Base-by-base conservation (phyloP, 208 protist genomes). In the Zelonia costaricensis region DNA sequence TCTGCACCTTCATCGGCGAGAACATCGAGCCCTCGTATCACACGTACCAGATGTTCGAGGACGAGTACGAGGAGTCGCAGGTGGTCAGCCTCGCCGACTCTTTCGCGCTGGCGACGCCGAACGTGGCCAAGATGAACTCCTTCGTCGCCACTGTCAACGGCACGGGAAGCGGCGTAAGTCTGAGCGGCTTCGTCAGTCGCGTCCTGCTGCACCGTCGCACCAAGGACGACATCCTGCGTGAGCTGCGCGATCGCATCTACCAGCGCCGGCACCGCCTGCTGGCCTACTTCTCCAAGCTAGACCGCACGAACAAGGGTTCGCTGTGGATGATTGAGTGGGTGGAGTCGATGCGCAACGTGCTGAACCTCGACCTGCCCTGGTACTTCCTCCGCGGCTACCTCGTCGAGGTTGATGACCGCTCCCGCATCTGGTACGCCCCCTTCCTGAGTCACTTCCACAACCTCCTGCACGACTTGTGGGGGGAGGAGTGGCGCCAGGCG, bases 241-340 rank as follows among this genome's bases (percentile, higher is more conserved):
- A 91, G 69, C 64, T 95, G 28, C 86, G 90, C 25, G 90, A 95
- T 56, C 79, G 81, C 43, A 86, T 95, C 38, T 94, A 78, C 57
- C 75, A 91, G 58, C 73, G 86, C n/a, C 77, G 84, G 16, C 86
- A 95, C 64, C 81, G 84, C 43, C 75, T 95, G n/a, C 69, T 95
- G 58, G 78, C 84, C 8, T 93, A 91, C 74, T 95, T 93, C 74
- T 80, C 78, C 6, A 88, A 91, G 70, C 81, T 93, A 4, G 90
- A 95, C 66, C 86, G 84, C 52, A 93, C 90, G n/a, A 88, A 90
- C 54, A 93, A 92, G 54, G 90, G 86, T 7, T 93, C 90, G 23
- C 56, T 95, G 56, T 95, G 90, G 90, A 91, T 92, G 64, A 93
- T 92, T 59, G 90, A 95, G 73, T 95, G 90, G 90, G 82, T 85